phyloP scores from a whole-genome alignment of 2,329 filamentous ascomycete genomes.

The Talaromyces albobiverticillius region DNA sequence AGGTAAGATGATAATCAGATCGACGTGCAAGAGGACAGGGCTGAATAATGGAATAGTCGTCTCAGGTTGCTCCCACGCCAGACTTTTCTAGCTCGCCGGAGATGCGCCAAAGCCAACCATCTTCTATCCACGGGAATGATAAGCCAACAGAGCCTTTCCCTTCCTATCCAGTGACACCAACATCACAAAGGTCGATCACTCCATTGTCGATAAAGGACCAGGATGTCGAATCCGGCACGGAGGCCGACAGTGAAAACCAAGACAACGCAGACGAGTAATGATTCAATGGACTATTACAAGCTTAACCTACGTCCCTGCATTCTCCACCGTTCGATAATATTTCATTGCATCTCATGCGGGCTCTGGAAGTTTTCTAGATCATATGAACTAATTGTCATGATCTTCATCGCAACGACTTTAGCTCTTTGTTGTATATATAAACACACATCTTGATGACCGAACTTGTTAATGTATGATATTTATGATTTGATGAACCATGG shows the following conservation, averaged over 20 bases:
- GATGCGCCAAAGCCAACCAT: slow-evolving; percentile 8
- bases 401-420: not conserved
- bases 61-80: not conserved
- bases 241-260: not conserved
- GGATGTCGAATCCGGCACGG: not conserved
- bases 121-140: slow-evolving; percentile 18
- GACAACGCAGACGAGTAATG: not conserved
- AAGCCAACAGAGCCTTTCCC: slow-evolving; percentile 33
- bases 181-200: slow-evolving; percentile 10
- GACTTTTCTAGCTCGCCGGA: slow-evolving; percentile 7
- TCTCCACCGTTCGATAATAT: not conserved
- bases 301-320: too few species aligned
- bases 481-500: not conserved
- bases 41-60: not conserved
- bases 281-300: not conserved
- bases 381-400: not conserved
- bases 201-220: slow-evolving; percentile 3
- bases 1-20: slow-evolving; percentile 25
- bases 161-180: slow-evolving; percentile 24
- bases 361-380: not conserved
- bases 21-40: not conserved
- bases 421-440: too few species aligned
- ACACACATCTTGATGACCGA: not conserved
- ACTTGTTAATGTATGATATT: not conserved
- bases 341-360: not conserved